A percentile compares a stretch with the other conserved stretches of the same genome.
These are phyloP conservation scores for Fomitopsis schrenkii DNA, from an alignment of 1,284 basidiomycete species.

Conservation along the genomic window DNA sequence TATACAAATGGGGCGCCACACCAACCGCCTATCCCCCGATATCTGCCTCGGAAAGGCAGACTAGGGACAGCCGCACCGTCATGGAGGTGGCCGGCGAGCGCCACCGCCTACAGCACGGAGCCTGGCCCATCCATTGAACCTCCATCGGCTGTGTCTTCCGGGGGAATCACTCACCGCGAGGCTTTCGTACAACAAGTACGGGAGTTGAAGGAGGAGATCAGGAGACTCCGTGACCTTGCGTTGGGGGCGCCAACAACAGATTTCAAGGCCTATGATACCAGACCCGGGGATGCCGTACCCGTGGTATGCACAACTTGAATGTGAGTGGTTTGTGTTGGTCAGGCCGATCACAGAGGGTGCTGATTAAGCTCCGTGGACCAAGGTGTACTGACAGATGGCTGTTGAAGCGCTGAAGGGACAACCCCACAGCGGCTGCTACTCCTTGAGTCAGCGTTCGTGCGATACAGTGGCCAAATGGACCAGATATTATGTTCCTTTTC, in stretches of 20 bases:
- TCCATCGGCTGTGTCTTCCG: background rate
- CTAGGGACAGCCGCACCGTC: background rate
- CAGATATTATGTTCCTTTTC: too few relatives aligned
- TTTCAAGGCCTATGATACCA: too few relatives aligned
- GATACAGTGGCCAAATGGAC: too few relatives aligned
- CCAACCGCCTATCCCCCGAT: background rate
- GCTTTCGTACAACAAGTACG: conserved; percentile 1
- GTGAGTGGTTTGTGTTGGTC: too few relatives aligned
- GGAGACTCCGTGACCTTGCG: background rate
- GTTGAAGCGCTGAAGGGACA: too few relatives aligned
- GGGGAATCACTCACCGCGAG: background rate
- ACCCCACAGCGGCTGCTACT: too few relatives aligned
- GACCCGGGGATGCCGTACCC: too few relatives aligned
- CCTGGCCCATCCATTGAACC: background rate
- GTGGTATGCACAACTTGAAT: too few relatives aligned
- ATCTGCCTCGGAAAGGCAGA: background rate
- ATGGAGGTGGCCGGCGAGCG: background rate
- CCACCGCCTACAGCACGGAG: background rate
- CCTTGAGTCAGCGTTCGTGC: too few relatives aligned
- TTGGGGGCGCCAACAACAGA: background rate
- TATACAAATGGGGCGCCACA: background rate
- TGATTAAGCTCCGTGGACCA: too few relatives aligned
- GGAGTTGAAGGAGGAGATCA: conserved; percentile 2
- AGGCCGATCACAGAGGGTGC: too few relatives aligned
- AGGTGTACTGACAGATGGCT: too few relatives aligned